Evolutionary conservation across 1,284 basidiomycete genomes (phyloP).

Genomic region (Phellinidium pouzarii): DNA sequence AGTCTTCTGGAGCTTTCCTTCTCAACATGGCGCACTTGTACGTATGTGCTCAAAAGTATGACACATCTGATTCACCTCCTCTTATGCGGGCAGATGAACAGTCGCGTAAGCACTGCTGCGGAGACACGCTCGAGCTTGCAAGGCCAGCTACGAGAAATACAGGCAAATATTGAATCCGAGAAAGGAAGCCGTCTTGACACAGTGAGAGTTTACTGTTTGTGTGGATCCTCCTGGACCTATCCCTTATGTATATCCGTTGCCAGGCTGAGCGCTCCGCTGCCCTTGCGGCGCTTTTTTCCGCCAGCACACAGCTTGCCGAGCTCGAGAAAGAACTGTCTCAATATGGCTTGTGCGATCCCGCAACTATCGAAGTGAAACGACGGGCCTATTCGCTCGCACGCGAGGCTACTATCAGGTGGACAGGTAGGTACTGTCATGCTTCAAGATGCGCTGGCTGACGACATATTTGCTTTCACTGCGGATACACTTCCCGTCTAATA

Average conservation of each 20-base stretch:
- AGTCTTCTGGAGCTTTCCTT: conserved; percentile 94
- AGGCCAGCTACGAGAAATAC: conserved; percentile 43
- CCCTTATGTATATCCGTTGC: not conserved
- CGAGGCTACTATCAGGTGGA: conserved; percentile 79
- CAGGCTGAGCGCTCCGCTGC: conserved; percentile 52
- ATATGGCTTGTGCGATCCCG: conserved; percentile 80
- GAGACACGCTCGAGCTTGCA: conserved; percentile 41
- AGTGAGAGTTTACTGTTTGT: conserved; percentile 34
- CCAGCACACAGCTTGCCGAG: conserved; percentile 48
- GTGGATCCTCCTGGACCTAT: not conserved
- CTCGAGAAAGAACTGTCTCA: conserved; percentile 64
- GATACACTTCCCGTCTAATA: not conserved
- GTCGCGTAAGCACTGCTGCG: conserved; percentile 48
- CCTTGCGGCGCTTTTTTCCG: conserved; percentile 42
- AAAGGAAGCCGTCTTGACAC: conserved; percentile 55
- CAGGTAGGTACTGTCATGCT: conserved; percentile 46
- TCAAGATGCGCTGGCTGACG: not conserved
- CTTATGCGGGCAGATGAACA: conserved; percentile 43
- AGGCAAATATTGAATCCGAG: conserved; percentile 43
- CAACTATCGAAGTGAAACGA: conserved; percentile 68
- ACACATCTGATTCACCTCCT: not conserved
- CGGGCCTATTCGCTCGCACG: conserved; percentile 65
- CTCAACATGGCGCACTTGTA: conserved; percentile 74
- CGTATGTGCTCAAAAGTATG: conserved; percentile 18
- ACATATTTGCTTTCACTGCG: not conserved